These are phyloP conservation scores for Ustilago xerochloae DNA, from an alignment of 1,284 basidiomycete genomes.

Conservation along the genomic window DNA sequence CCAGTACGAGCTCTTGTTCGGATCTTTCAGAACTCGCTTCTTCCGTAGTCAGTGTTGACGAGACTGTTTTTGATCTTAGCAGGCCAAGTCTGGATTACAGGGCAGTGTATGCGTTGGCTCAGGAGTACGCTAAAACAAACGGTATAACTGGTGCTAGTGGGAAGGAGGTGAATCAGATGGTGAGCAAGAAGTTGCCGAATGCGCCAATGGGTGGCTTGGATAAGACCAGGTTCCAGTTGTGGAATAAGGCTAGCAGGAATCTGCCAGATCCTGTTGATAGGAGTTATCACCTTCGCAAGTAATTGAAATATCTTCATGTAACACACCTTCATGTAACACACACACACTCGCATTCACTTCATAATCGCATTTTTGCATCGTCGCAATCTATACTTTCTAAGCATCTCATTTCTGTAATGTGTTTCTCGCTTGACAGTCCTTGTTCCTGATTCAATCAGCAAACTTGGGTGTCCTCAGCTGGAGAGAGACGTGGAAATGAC, in stretches of 20 bases:
- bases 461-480: not conserved
- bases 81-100: slow-evolving; percentile 14
- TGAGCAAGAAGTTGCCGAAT: not conserved
- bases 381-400: not conserved
- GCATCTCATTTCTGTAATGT: not conserved
- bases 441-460: not conserved
- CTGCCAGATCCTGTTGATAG: slow-evolving; percentile 11
- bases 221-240: not conserved
- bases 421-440: too few species aligned
- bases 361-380: too few species aligned
- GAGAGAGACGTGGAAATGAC: not conserved
- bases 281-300: slow-evolving; percentile 23
- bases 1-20: slow-evolving; percentile 17
- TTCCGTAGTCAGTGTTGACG: slow-evolving; percentile 3
- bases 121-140: slow-evolving; percentile 15
- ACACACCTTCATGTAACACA: too few species aligned
- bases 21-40: slow-evolving; percentile 18
- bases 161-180: not conserved
- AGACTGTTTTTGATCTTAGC: slow-evolving; percentile 31
- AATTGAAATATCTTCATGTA: too few species aligned
- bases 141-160: not conserved
- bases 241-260: not conserved
- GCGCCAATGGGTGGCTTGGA: not conserved
- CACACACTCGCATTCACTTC: too few species aligned
- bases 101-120: slow-evolving; percentile 13